phyloP scores from a whole-genome alignment of 345 rosid genomes.

The Viola odorata region DNA sequence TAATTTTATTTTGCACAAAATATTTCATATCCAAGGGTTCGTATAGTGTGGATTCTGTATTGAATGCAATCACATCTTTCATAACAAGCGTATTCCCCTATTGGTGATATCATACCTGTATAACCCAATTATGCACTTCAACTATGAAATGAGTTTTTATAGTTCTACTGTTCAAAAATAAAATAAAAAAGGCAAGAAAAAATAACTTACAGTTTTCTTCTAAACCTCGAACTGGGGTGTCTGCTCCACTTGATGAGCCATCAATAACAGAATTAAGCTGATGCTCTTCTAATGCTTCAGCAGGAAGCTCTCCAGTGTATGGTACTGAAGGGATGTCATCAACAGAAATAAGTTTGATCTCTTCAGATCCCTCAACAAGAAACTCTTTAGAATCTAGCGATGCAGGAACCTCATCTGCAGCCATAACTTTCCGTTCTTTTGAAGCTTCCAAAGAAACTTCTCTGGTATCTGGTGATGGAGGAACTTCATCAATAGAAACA shows the following conservation, averaged over 20 bases:
- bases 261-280: conserved; percentile 9
- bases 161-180: too few species aligned
- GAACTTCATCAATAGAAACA: conserved; percentile 14
- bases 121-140: too few species aligned
- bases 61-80: too few species aligned
- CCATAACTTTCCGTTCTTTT: conserved; percentile 12
- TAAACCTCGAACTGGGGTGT: conserved; percentile 28
- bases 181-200: not conserved
- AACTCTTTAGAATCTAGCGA: not conserved
- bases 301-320: conserved; percentile 17
- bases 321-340: conserved; percentile 23
- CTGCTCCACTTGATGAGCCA: not conserved
- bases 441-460: conserved; percentile 16
- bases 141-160: too few species aligned
- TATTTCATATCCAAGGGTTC: too few species aligned
- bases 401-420: conserved; percentile 1
- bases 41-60: too few species aligned
- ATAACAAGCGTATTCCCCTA: too few species aligned
- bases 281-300: not conserved
- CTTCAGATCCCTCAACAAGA: conserved; percentile 1
- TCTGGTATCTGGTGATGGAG: conserved; percentile 3
- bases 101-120: too few species aligned
- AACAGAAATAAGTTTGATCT: conserved; percentile 4
- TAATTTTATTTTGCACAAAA: too few species aligned
- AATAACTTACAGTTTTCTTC: conserved; percentile 45